Conservation (phyloP, 495 filamentous ascomycete genomes). For the Penicillium ochrochloron region DNA sequence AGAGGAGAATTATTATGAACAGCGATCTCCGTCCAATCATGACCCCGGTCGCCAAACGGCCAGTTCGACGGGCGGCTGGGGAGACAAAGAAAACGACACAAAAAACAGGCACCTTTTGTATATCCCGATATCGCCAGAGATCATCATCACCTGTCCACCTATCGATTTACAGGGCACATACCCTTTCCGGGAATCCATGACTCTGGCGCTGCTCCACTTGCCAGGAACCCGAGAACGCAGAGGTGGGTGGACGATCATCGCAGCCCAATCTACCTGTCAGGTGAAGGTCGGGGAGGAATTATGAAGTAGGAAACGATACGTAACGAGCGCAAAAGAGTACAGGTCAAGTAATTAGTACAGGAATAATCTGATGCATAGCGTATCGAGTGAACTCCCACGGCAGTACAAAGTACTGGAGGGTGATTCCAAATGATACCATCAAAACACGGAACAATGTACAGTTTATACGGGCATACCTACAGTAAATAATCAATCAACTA, state of each 20-base stretch:
- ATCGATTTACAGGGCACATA: constrained; percentile 9
- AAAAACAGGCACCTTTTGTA: neutral
- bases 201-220: constrained; percentile 15
- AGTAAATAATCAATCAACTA: neutral
- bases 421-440: neutral
- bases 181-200: constrained; percentile 5
- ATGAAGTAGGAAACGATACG: neutral
- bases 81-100: constrained; percentile 2
- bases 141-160: neutral
- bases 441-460: neutral
- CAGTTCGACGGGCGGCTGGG: neutral
- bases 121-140: neutral
- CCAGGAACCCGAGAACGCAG: constrained; percentile 30
- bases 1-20: neutral
- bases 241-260: constrained; percentile 24
- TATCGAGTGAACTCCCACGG: neutral
- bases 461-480: neutral
- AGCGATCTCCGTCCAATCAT: constrained; percentile 2
- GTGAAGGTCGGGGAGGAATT: neutral
- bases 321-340: neutral
- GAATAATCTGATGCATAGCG: neutral
- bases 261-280: constrained; percentile 16
- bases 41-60: neutral
- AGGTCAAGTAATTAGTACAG: neutral
- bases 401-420: neutral